Base-by-base conservation (phyloP, 768 basidiomycete genomes). In the Pholiota molesta region DNA sequence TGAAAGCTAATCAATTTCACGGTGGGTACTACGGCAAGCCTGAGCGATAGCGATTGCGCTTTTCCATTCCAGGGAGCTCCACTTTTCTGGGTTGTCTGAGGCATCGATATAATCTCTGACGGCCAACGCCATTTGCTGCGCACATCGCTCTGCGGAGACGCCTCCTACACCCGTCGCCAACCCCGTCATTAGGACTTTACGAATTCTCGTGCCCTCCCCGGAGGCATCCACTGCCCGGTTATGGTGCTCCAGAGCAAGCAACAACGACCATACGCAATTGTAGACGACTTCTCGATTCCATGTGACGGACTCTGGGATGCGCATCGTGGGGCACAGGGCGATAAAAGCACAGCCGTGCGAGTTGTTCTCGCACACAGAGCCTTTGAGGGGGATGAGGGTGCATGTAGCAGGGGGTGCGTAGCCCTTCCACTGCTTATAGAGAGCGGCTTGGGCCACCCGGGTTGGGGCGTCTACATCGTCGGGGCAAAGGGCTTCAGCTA, bases 241-340 rank as follows among this genome's bases (percentile, higher is more conserved):
- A 33, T 66, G 65, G 7, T 59, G 42, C 1, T 63, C 60, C 21
- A 68, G 51, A 14, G 61, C 37, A 16, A 62, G 58, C 54, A 68
- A 57, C 13, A 70, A 33, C 1, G 69, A 62, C 69, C 82, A 73
- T 57, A 71, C 65, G 55, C 64, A 62, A 16, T 72, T 71, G 52
- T 73, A 72, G 4, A 71, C 68, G 26, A 74, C 60, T 37, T 74
- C 71, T 35, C 59, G 52, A 55, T 74, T 65, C 73, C 70, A 72
- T 1, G 29, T 62, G 31, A 70, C 65, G 39, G 58, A 55, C 45
- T 71, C 68, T 5, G 73, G 71, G 19, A 65, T 62, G 39, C 73
- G 71, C 73, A 74, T 74, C 10, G 71, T 74, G 6, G 73, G 71
- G 45, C 68, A 68, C 19, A 73, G 55, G 26, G 71, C 70, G 60